Evolutionary conservation across 1,284 basidiomycete genomes (phyloP).

Genomic region (Tylopilus sp.): DNA sequence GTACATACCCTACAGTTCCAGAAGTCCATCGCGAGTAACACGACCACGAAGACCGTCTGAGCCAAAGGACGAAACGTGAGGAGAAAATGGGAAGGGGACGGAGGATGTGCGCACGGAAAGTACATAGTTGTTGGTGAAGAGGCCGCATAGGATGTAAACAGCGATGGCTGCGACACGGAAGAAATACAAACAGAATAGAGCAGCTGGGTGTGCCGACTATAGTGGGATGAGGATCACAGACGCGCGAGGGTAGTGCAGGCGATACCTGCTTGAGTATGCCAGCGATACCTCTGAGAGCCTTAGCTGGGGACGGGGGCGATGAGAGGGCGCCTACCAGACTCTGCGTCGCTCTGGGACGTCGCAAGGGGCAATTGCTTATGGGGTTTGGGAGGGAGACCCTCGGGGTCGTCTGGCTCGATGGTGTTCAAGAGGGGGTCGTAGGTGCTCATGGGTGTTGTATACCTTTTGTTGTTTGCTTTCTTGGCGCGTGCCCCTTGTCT

Average conservation of each 20-base stretch:
- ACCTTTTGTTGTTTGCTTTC: conserved; percentile 2
- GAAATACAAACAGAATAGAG: conserved; percentile 79
- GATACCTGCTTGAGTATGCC: conserved; percentile 74
- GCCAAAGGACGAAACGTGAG: background rate
- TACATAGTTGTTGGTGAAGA: conserved; percentile 86
- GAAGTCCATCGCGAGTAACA: conserved; percentile 91
- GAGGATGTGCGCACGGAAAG: conserved; percentile 60
- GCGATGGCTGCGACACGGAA: conserved; percentile 83
- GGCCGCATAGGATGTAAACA: conserved; percentile 84
- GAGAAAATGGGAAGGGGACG: background rate
- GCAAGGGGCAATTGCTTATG: conserved; percentile 44
- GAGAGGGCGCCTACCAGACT: conserved; percentile 52
- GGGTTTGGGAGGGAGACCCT: conserved; percentile 6
- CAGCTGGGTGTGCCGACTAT: conserved; percentile 80
- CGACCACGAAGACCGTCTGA: conserved; percentile 87
- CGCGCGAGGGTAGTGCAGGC: background rate
- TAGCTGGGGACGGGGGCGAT: background rate
- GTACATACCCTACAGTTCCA: conserved; percentile 85
- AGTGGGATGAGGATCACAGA: conserved; percentile 12
- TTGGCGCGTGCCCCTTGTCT: conserved; percentile 11
- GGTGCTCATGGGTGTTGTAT: conserved; percentile 38
- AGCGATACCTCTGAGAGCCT: conserved; percentile 51
- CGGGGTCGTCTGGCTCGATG: conserved; percentile 63
- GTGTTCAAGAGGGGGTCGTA: conserved; percentile 57
- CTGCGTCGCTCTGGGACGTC: conserved; percentile 57